Evolutionary conservation across 352 stramenopile genomes (phyloP).

Genomic region (Phytophthora tubulina): DNA sequence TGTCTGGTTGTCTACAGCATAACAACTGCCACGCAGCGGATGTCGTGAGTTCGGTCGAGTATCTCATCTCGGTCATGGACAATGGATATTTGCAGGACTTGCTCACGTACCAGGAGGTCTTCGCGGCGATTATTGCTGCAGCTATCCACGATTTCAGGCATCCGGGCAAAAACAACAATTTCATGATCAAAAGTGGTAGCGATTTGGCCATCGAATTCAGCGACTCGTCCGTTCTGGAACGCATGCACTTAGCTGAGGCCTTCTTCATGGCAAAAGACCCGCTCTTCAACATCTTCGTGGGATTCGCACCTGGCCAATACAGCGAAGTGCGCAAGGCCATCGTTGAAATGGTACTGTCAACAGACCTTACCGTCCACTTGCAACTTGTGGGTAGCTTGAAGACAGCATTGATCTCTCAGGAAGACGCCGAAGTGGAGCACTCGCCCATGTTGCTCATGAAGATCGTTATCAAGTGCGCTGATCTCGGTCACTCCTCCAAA

Average conservation of each 20-base stretch:
- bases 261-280: slow-evolving; percentile 80
- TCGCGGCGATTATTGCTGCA: slow-evolving; percentile 80
- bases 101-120: slow-evolving; percentile 85
- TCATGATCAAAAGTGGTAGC: slow-evolving; percentile 80
- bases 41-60: slow-evolving; percentile 85
- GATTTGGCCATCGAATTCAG: slow-evolving; percentile 86
- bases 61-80: slow-evolving; percentile 83
- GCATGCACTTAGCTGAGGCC: slow-evolving; percentile 87
- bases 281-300: slow-evolving; percentile 81
- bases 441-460: slow-evolving; percentile 89
- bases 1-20: slow-evolving; percentile 59
- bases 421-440: slow-evolving; percentile 75
- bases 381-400: slow-evolving; percentile 85
- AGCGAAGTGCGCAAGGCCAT: slow-evolving; percentile 84
- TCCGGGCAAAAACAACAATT: slow-evolving; percentile 89
- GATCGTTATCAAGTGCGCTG: slow-evolving; percentile 91
- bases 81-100: slow-evolving; percentile 84
- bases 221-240: slow-evolving; percentile 84
- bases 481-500: slow-evolving; percentile 94
- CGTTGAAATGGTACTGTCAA: slow-evolving; percentile 89
- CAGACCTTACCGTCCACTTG: slow-evolving; percentile 83
- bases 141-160: slow-evolving; percentile 89
- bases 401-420: slow-evolving; percentile 82
- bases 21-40: slow-evolving; percentile 85
- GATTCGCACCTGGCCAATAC: slow-evolving; percentile 60